Evolutionary conservation across 108 stramenopile species (phyloP), one percentile per base, ranked within the genome.

Genomic region (Bacterosira constricta): DNA sequence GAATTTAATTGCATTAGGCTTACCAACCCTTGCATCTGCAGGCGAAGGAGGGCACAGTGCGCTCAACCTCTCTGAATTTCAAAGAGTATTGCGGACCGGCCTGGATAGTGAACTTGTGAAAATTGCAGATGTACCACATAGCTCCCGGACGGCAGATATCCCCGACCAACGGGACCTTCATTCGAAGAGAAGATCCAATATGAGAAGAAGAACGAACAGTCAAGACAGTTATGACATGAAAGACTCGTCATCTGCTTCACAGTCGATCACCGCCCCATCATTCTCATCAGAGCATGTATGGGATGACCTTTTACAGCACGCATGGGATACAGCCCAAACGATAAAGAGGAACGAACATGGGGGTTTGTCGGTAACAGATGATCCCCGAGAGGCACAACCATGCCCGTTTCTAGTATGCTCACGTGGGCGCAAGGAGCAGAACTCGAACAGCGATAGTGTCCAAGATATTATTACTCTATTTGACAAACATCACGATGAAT

Each of bases 51-150:
- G 21, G 47, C 23, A 37, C 17, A 4, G 10, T 30, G 38, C 26
- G 37, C 27, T 75, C 8, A 39, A 63, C 23, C 64, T 79, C 25
- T 26, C 6, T 38, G 65, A 72, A 45, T 66, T 66, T 52, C 78
- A 79, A 41, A 3, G 58, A 27, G n/a, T 79, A 41, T 47, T 79
- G 10, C 69, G 70, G 46, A 71, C 78, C 17, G 62, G 63, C 46
- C 70, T 79, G 8, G 78, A 79, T 34, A 63, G 54, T 44, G 78
- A 79, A 56, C 58, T 79, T 29, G 64, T 44, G 6, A 79, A 55
- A 47, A 79, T 79, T 17, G n/a, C 36, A 51, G 58, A 58, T 38
- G 58, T 32, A 45, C n/a, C 46, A 17, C 34, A 34, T 13, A 66
- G 36, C 32, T 17, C 38, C 17, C 13, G 67, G 12, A 29, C 59